A percentile compares a stretch with the other conserved stretches of the same genome.
These are phyloP conservation scores for Lachnum nothofagi DNA, from an alignment of 2,329 filamentous ascomycete species.

Conservation along the genomic window DNA sequence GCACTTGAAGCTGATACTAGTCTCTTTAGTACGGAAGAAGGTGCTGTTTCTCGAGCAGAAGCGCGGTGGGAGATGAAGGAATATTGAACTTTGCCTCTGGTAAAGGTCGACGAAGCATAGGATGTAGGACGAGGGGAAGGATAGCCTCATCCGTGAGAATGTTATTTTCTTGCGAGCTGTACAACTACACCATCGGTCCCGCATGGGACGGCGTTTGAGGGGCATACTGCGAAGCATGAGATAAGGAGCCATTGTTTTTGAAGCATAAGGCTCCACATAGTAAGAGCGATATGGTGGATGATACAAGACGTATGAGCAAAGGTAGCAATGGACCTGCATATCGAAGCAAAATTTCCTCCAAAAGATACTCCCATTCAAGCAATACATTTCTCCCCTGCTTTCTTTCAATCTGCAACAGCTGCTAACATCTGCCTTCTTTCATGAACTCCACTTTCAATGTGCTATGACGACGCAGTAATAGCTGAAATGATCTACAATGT, in stretches of 20 bases:
- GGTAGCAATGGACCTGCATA: background rate
- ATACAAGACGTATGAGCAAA: background rate
- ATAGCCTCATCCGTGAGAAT: background rate
- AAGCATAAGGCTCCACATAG: background rate
- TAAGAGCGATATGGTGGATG: background rate
- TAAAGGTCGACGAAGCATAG: background rate
- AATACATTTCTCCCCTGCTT: background rate
- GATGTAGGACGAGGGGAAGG: background rate
- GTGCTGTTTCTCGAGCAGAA: slow-evolving; percentile 95
- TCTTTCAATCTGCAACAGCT: background rate
- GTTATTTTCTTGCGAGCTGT: background rate
- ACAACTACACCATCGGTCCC: background rate
- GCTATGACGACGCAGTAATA: background rate
- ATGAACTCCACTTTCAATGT: background rate
- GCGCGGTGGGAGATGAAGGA: slow-evolving; percentile 57
- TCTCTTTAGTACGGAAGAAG: slow-evolving; percentile 73
- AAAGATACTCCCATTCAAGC: background rate
- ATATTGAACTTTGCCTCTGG: background rate
- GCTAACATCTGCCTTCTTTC: background rate
- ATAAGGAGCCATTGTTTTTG: background rate
- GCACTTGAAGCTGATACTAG: slow-evolving; percentile 8
- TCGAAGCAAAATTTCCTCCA: background rate
- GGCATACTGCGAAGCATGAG: background rate
- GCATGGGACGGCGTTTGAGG: slow-evolving; percentile 4
- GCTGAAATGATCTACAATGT: background rate